Evolutionary conservation across 345 rosid species (phyloP).

Genomic region (Melaleuca alternifolia): DNA sequence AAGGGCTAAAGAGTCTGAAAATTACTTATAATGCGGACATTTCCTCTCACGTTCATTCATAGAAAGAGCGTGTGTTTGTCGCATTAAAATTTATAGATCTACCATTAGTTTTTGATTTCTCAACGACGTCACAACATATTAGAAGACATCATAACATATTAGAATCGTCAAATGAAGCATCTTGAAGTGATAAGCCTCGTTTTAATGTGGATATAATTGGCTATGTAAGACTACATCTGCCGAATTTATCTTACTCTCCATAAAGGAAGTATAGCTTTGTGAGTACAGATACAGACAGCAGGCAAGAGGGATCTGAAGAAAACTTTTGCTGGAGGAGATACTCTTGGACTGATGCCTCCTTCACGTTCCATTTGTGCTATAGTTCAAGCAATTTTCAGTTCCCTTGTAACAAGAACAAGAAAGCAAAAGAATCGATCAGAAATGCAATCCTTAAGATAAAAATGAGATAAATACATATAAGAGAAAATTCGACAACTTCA

Average conservation of each 20-base stretch:
- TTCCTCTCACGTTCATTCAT: background rate
- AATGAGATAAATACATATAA: background rate
- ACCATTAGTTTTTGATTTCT: too few relatives aligned
- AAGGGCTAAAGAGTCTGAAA: background rate
- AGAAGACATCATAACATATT: too few relatives aligned
- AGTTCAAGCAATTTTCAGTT: constrained; percentile 95
- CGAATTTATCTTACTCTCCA: background rate
- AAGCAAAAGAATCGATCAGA: background rate
- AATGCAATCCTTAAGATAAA: background rate
- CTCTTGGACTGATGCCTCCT: constrained; percentile 93
- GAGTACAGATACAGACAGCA: background rate
- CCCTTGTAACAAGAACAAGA: constrained; percentile 32
- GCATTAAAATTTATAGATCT: background rate
- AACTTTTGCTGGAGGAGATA: constrained; percentile 96
- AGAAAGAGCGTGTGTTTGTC: background rate
- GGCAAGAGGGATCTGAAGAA: background rate
- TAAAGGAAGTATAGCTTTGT: background rate
- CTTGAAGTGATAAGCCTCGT: too few relatives aligned
- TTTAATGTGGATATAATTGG: too few relatives aligned
- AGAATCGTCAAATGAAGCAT: too few relatives aligned
- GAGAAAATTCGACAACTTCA: constrained; percentile 43
- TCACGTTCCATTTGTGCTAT: constrained; percentile 99
- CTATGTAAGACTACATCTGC: background rate
- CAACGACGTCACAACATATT: too few relatives aligned
- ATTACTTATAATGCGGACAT: background rate